Evolutionary conservation across 257 asterid species (phyloP).

Genomic region (Catharanthus roseus): DNA sequence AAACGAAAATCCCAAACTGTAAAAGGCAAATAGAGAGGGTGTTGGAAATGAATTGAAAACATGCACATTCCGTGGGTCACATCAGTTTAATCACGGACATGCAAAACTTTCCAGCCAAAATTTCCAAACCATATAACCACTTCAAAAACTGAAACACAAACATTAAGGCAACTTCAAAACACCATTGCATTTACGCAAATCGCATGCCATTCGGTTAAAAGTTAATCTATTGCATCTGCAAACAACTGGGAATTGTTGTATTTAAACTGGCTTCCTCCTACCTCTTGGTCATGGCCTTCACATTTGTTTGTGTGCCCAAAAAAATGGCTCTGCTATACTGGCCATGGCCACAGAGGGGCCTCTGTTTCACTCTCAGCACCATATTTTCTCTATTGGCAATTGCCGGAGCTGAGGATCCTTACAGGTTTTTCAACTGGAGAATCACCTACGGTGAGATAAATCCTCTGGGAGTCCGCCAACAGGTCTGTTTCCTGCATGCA

Average conservation of each 20-base stretch:
- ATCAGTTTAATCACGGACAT: conserved; percentile 47
- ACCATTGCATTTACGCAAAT: neutral
- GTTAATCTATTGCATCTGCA: neutral
- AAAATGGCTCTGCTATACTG: conserved; percentile 21
- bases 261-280: neutral
- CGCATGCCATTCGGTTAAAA: neutral
- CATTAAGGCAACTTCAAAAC: neutral
- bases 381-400: conserved; percentile 15
- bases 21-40: conserved; percentile 1
- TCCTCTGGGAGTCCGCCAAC: conserved; percentile 69
- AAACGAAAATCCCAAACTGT: neutral
- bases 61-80: conserved; percentile 41
- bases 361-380: neutral
- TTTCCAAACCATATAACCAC: neutral
- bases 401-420: conserved; percentile 51
- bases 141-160: too few relatives aligned
- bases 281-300: neutral
- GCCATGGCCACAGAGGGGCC: neutral
- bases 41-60: conserved; percentile 6
- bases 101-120: neutral
- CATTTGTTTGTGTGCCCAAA: neutral
- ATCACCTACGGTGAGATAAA: conserved; percentile 53
- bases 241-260: neutral
- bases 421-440: conserved; percentile 53
- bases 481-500: conserved; percentile 25